Percentiles rank a stretch among this genome's conserved stretches.
phyloP scores from a whole-genome alignment of 139 green algal species.

The Diplosphaera chodatii region DNA sequence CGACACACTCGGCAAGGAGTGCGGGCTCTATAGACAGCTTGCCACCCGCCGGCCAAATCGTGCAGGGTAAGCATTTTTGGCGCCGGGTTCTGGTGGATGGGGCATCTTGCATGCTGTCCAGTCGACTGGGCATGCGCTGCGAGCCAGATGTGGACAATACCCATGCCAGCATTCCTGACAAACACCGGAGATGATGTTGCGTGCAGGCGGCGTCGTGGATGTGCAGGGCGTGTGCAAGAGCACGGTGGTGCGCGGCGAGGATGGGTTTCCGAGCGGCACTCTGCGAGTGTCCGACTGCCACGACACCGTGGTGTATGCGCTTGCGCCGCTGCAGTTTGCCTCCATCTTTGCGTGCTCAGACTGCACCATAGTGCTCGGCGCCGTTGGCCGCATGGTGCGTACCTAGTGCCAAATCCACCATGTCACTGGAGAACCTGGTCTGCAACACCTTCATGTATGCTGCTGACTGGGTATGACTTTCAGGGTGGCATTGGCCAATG shows the following conservation, averaged over 20 bases:
- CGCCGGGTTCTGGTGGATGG: no score
- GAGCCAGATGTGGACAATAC: no score
- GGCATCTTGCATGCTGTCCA: no score
- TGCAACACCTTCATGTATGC: no score
- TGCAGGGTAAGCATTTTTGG: slow-evolving; percentile 20
- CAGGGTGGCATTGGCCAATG: no score
- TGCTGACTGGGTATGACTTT: no score
- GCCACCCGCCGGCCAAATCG: slow-evolving; percentile 17
- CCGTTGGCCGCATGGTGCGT: slow-evolving; percentile 50
- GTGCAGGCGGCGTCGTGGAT: slow-evolving; percentile 24
- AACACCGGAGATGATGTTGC: no score
- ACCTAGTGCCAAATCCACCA: no score
- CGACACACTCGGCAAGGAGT: slow-evolving; percentile 6
- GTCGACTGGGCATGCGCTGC: no score
- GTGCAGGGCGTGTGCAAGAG: slow-evolving; percentile 57
- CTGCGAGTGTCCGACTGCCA: slow-evolving; percentile 75
- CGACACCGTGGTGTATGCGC: slow-evolving; percentile 76
- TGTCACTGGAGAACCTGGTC: no score
- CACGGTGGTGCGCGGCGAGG: slow-evolving; percentile 74
- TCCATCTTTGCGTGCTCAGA: slow-evolving; percentile 72
- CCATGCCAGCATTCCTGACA: no score
- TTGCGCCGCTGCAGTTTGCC: slow-evolving; percentile 68
- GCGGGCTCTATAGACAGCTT: not conserved
- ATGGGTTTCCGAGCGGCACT: slow-evolving; percentile 44
- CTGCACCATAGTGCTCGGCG: slow-evolving; percentile 68